Evolutionary conservation across 108 stramenopile species (phyloP), one percentile per base, ranked within the genome.

Genomic region (Phaeodactylum tricornutum): DNA sequence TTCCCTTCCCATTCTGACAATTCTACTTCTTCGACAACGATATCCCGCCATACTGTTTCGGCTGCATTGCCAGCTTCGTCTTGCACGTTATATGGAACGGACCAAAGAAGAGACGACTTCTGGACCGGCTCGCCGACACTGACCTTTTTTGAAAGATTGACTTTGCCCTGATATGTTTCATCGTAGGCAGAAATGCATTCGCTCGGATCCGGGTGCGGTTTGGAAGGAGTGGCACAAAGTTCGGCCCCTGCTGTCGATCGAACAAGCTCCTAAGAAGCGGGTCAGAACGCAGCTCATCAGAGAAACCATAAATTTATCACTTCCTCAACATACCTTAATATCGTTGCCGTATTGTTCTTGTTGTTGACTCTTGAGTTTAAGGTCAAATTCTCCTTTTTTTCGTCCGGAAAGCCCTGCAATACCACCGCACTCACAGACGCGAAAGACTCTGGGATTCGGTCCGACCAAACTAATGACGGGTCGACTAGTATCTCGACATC

Each of bases 41-140:
- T 61, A 46, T 77, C 73, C 4, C 90, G 67, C 69, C 77, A 87
- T 6, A 83, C 84, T 17, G 85, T 87, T 28, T 47, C 42, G 2
- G 90, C 85, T 44, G 57, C 56, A 53, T 92, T 92, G 20, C 90
- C 90, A 0, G 85, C 80, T 40, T 76, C 82, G 50, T 92, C 90
- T 41, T 64, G 67, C 11, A 92, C 90, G 49, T 92, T 62, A 71
- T 92, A 87, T 1, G 89, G 85, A 23, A 92, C 81, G n/a, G 47
- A 61, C 90, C 90, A 92, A 21, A 68, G 69, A 53, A 69, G 52
- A 21, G 39, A 34, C 11, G 73, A 71, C 53, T 70, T 75, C 29
- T 77, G 75, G 15, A 74, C 64, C 28, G 81, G 85, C 12, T 81
- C 79, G 9, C 90, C 90, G 6, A 92, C 70, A 7, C 53, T 43